A percentile compares a stretch with the other conserved stretches of the same genome.
phyloP scores from a whole-genome alignment of 1,139 yeast species.

The Hyphopichia wangnamkhiaoensis region DNA sequence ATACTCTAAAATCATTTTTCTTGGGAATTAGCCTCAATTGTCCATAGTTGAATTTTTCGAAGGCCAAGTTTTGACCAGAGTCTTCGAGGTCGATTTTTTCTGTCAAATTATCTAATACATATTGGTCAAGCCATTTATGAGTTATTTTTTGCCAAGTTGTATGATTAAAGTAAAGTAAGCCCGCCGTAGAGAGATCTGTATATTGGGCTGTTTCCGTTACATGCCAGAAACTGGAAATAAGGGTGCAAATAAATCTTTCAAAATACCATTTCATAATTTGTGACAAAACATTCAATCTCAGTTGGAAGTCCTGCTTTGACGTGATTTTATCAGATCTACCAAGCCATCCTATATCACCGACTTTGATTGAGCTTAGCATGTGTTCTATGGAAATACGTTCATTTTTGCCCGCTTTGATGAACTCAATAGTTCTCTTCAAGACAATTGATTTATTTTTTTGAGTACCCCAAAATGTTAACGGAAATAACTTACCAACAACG shows the following conservation, averaged over 20 bases:
- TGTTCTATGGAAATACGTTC: conserved; percentile 26
- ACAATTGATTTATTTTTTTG: conserved; percentile 46
- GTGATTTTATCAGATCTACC: conserved; percentile 24
- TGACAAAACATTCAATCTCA: conserved; percentile 32
- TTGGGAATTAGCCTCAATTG: conserved; percentile 56
- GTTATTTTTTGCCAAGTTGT: conserved; percentile 56
- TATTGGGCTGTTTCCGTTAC: conserved; percentile 58
- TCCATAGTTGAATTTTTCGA: conserved; percentile 30
- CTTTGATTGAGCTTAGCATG: conserved; percentile 28
- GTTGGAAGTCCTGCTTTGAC: conserved; percentile 38
- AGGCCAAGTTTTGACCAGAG: conserved; percentile 4
- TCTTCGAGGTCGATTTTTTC: conserved; percentile 9
- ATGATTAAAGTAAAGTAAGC: conserved; percentile 53
- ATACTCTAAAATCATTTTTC: conserved; percentile 53
- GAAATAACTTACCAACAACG: conserved; percentile 51
- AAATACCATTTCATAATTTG: conserved; percentile 63
- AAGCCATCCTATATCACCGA: conserved; percentile 51
- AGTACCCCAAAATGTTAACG: conserved; percentile 58
- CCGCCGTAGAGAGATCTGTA: conserved; percentile 19
- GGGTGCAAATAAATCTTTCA: conserved; percentile 41
- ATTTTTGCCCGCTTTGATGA: conserved; percentile 39
- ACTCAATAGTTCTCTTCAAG: conserved; percentile 32
- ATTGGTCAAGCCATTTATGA: conserved; percentile 39
- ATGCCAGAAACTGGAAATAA: conserved; percentile 63
- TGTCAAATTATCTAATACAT: conserved; percentile 22